phyloP scores from a whole-genome alignment of 495 filamentous ascomycete genomes.

The Trichodelitschia bisporula region DNA sequence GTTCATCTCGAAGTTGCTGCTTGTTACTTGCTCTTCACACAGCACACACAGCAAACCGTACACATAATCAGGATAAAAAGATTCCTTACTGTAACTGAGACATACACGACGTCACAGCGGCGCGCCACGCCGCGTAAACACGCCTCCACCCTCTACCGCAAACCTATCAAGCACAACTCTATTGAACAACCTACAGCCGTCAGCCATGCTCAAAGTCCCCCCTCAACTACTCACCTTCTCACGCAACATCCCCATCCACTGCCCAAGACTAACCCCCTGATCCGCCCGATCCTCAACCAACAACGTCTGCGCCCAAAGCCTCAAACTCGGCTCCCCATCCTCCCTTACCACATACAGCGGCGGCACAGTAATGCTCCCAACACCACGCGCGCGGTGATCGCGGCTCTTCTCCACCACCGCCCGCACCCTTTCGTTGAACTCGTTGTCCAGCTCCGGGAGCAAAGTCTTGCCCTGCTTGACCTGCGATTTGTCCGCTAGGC shows the following conservation, averaged over 20 bases:
- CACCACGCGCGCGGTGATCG: slow-evolving; percentile 61
- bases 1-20: too few species aligned
- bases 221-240: too few species aligned
- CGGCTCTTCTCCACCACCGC: slow-evolving; percentile 78
- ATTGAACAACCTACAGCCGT: too few species aligned
- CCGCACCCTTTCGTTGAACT: slow-evolving; percentile 85
- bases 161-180: too few species aligned
- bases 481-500: slow-evolving; percentile 48
- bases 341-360: slow-evolving; percentile 85
- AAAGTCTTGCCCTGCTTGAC: slow-evolving; percentile 77
- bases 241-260: slow-evolving; percentile 78
- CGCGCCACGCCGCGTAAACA: too few species aligned
- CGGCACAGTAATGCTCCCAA: slow-evolving; percentile 75
- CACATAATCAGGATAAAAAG: too few species aligned
- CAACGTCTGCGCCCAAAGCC: slow-evolving; percentile 90
- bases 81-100: too few species aligned
- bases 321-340: slow-evolving; percentile 85
- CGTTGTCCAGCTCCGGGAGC: slow-evolving; percentile 69
- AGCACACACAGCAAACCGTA: too few species aligned
- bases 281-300: slow-evolving; percentile 89
- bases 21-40: too few species aligned
- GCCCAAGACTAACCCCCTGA: slow-evolving; percentile 68
- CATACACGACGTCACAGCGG: too few species aligned
- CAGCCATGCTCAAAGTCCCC: too few species aligned
- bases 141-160: too few species aligned